Conservation (phyloP, 2,329 filamentous ascomycete species). For the Colletotrichum chlorophyti region DNA sequence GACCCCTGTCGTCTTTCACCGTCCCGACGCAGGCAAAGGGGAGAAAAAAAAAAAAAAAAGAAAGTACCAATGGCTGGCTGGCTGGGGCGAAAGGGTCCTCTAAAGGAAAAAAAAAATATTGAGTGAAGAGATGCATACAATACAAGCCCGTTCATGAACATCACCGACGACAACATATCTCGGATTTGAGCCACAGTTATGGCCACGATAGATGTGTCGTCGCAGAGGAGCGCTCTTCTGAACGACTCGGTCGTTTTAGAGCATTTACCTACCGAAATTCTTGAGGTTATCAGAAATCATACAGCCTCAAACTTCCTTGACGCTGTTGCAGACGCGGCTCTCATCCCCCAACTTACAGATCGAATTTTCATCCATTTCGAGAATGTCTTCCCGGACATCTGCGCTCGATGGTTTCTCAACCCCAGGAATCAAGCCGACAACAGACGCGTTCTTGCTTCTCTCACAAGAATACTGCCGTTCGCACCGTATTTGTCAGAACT, state of each 20-base stretch:
- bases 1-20: slow-evolving; percentile 29
- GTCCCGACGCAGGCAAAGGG: too few relatives aligned
- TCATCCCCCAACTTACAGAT: slow-evolving; percentile 75
- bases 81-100: slow-evolving; percentile 25
- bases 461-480: slow-evolving; percentile 82
- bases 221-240: slow-evolving; percentile 62
- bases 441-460: slow-evolving; percentile 67
- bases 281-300: slow-evolving; percentile 69
- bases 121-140: slow-evolving; percentile 33
- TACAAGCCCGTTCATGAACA: slow-evolving; percentile 19
- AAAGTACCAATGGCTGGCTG: slow-evolving; percentile 37
- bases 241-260: slow-evolving; percentile 59
- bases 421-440: slow-evolving; percentile 44
- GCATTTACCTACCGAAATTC: slow-evolving; percentile 73
- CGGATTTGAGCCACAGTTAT: slow-evolving; percentile 44
- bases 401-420: slow-evolving; percentile 76
- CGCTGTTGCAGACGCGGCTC: slow-evolving; percentile 71
- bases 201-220: slow-evolving; percentile 61
- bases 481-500: slow-evolving; percentile 81
- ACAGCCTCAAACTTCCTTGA: slow-evolving; percentile 73
- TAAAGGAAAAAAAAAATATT: slow-evolving; percentile 35
- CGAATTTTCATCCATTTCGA: slow-evolving; percentile 78
- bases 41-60: too few relatives aligned
- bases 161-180: slow-evolving; percentile 27
- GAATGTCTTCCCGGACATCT: slow-evolving; percentile 79